phyloP scores from a whole-genome alignment of 2,329 filamentous ascomycete species.

The Diplocarpon mali region DNA sequence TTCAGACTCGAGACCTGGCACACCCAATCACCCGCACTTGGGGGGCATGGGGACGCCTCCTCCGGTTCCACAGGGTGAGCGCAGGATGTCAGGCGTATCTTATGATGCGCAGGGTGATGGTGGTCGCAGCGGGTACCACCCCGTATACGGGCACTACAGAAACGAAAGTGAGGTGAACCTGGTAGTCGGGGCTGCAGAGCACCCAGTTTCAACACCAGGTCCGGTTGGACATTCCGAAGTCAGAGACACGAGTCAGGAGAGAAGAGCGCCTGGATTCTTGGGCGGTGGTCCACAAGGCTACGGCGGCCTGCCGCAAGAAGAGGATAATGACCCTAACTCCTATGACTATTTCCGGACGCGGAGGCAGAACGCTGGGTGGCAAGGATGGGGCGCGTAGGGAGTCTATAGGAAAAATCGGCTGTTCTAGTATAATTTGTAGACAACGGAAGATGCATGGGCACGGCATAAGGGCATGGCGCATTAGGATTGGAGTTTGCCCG shows the following conservation, averaged over 20 bases:
- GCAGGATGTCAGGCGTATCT: neutral
- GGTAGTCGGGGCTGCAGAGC: conserved; percentile 40
- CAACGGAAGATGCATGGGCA: no score
- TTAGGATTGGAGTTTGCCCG: no score
- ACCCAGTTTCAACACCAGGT: conserved; percentile 33
- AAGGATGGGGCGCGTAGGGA: neutral
- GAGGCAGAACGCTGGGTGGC: conserved; percentile 14
- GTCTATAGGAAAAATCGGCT: neutral
- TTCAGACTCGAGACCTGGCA: conserved; percentile 21
- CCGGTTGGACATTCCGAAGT: conserved; percentile 10
- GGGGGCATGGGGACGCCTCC: neutral
- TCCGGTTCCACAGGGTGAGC: conserved; percentile 13
- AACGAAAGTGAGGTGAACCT: conserved; percentile 43
- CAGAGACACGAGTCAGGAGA: conserved; percentile 29
- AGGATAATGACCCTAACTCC: conserved; percentile 24
- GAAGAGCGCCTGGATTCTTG: conserved; percentile 40
- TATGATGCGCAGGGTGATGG: conserved; percentile 3
- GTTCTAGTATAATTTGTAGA: no score
- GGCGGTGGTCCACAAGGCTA: conserved; percentile 50
- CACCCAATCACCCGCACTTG: conserved; percentile 9
- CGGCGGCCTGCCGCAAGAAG: conserved; percentile 43
- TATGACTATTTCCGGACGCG: conserved; percentile 26
- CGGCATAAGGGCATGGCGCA: no score
- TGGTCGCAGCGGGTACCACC: neutral
- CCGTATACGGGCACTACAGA: conserved; percentile 30